Percentiles rank a stretch among this genome's conserved stretches.
These are phyloP conservation scores for Boechera divaricarpa DNA, from an alignment of 345 rosid species.

Conservation along the genomic window DNA sequence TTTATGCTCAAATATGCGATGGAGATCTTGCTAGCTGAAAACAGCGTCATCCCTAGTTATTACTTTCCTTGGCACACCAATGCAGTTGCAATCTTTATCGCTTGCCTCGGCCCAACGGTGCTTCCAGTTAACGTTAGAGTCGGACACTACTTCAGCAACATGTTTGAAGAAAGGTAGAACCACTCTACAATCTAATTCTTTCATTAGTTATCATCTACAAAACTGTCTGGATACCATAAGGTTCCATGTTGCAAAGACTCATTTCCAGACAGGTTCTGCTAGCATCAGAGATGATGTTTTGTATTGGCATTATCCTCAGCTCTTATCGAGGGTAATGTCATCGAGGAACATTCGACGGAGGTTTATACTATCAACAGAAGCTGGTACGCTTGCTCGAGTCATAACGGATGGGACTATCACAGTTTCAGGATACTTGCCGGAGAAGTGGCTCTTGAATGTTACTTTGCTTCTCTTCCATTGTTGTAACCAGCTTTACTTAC, in stretches of 20 bases:
- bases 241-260: not conserved
- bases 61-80: not conserved
- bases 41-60: not conserved
- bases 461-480: not conserved
- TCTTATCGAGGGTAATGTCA: not conserved
- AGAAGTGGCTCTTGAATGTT: not conserved
- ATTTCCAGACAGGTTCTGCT: not conserved
- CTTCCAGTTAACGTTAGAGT: not conserved
- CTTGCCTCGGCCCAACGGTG: not conserved
- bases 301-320: not conserved
- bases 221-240: not conserved
- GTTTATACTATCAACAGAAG: not conserved
- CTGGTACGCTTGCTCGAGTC: not conserved
- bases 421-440: not conserved
- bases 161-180: not conserved
- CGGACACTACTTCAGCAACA: not conserved
- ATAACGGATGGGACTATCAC: not conserved
- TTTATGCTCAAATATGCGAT: not conserved
- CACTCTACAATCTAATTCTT: not conserved
- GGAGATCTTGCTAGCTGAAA: slow-evolving; percentile 7
- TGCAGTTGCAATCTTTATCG: slow-evolving; percentile 2
- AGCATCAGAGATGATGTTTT: not conserved
- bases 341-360: not conserved
- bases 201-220: not conserved
- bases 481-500: not conserved